These are phyloP conservation scores for Malus hybrid DNA, from an alignment of 331 rosid species.

Conservation along the genomic window DNA sequence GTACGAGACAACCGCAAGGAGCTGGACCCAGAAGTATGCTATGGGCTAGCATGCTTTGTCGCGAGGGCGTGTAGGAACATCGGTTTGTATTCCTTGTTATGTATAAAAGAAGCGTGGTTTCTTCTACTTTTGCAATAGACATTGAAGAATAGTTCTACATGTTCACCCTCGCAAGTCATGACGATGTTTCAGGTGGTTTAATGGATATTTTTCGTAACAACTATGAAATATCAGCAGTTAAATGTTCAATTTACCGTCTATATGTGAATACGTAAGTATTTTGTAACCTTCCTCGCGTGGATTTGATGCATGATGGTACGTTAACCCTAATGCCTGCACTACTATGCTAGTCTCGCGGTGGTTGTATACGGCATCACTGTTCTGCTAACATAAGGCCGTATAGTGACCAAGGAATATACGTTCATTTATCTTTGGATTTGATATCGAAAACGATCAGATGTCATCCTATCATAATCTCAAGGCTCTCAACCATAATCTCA, in stretches of 20 bases:
- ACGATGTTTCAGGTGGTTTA: not conserved
- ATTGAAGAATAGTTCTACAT: constrained; percentile 15
- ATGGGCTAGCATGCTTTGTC: constrained; percentile 54
- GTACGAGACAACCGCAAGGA: constrained; percentile 81
- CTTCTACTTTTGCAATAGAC: constrained; percentile 17
- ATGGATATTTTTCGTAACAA: not conserved
- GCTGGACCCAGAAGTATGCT: constrained; percentile 91
- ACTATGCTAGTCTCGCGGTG: not conserved
- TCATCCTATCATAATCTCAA: too few relatives aligned
- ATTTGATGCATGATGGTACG: not conserved
- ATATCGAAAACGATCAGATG: too few relatives aligned
- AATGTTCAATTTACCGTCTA: not conserved
- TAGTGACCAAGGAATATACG: too few relatives aligned
- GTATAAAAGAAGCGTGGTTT: constrained; percentile 24
- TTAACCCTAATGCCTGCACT: not conserved
- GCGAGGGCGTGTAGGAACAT: constrained; percentile 22
- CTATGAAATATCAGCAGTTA: not conserved
- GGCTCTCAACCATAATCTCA: too few relatives aligned
- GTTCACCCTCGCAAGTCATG: not conserved
- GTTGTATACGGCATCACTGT: too few relatives aligned
- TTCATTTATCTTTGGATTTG: too few relatives aligned
- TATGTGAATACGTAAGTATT: not conserved
- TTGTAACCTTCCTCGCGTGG: not conserved
- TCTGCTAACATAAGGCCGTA: too few relatives aligned
- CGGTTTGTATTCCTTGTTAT: constrained; percentile 16